Conservation (phyloP, 2,329 filamentous ascomycete species). For the Coniochaeta pulveracea region DNA sequence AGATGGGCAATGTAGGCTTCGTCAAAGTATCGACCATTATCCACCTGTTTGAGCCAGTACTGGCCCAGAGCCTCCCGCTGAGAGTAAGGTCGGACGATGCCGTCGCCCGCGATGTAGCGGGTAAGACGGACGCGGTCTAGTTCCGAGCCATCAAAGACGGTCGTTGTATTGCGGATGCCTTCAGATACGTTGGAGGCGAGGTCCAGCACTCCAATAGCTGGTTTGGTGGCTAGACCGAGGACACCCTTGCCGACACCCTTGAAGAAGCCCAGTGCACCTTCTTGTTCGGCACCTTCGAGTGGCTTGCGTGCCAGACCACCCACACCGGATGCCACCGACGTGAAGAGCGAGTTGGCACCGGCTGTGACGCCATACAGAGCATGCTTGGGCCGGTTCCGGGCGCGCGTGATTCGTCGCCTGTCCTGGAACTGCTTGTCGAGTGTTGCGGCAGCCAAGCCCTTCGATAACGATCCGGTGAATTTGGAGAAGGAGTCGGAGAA, state of each 20-base stretch:
- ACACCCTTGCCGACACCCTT: conserved; percentile 96
- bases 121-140: conserved; percentile 90
- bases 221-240: conserved; percentile 89
- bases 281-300: conserved; percentile 89
- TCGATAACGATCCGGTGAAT: conserved; percentile 92
- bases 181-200: conserved; percentile 95
- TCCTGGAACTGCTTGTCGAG: conserved; percentile 99
- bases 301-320: conserved; percentile 89
- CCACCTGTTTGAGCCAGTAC: conserved; percentile 97
- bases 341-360: conserved; percentile 89
- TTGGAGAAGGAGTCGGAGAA: conserved; percentile 97
- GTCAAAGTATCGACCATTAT: conserved; percentile 96
- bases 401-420: conserved; percentile 82
- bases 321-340: conserved; percentile 84
- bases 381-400: conserved; percentile 91
- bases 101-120: conserved; percentile 84
- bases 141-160: conserved; percentile 90
- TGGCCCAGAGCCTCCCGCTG: conserved; percentile 93
- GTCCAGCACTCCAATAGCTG: conserved; percentile 92
- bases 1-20: conserved; percentile 96
- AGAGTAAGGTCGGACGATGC: conserved; percentile 87
- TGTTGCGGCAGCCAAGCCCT: conserved; percentile 88
- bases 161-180: conserved; percentile 96
- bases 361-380: conserved; percentile 93
- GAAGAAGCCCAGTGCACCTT: conserved; percentile 87